A percentile compares a stretch with the other conserved stretches of the same genome.
These are phyloP conservation scores for Gossypium aridum DNA, from an alignment of 441 rosid species.

Conservation along the genomic window DNA sequence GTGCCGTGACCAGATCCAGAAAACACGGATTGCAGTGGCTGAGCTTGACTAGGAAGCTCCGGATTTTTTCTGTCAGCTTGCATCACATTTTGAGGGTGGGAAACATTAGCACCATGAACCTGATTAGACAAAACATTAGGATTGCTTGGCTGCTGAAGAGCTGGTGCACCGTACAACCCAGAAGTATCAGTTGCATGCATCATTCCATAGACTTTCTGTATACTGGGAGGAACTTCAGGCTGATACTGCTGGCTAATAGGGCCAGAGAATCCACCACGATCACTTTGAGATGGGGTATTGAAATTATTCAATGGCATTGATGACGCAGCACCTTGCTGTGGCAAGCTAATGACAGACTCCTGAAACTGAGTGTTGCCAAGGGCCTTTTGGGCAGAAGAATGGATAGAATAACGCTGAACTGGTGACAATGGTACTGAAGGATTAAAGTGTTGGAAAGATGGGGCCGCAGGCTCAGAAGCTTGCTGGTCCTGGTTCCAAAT, in stretches of 20 bases:
- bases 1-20: slow-evolving; percentile 45
- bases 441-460: slow-evolving; percentile 43
- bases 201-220: slow-evolving; percentile 39
- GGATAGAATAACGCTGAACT: slow-evolving; percentile 39
- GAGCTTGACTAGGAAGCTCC: slow-evolving; percentile 42
- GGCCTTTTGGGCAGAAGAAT: slow-evolving; percentile 39
- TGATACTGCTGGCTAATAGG: slow-evolving; percentile 55
- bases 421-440: slow-evolving; percentile 38
- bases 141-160: slow-evolving; percentile 39
- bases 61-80: slow-evolving; percentile 35
- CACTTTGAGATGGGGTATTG: slow-evolving; percentile 44
- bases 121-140: slow-evolving; percentile 36
- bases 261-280: slow-evolving; percentile 45
- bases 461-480: slow-evolving; percentile 35
- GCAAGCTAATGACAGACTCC: slow-evolving; percentile 32
- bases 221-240: slow-evolving; percentile 34
- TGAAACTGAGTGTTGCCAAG: slow-evolving; percentile 41
- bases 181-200: slow-evolving; percentile 43
- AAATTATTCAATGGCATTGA: slow-evolving; percentile 34
- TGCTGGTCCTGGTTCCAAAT: slow-evolving; percentile 48
- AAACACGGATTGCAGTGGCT: slow-evolving; percentile 45
- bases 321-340: slow-evolving; percentile 40
- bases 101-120: slow-evolving; percentile 35
- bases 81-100: slow-evolving; percentile 45
- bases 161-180: slow-evolving; percentile 33